A percentile compares a stretch with the other conserved stretches of the same genome.
These are phyloP conservation scores for Rhodomyrtus tomentosa DNA, from an alignment of 345 rosid species.

Conservation along the genomic window DNA sequence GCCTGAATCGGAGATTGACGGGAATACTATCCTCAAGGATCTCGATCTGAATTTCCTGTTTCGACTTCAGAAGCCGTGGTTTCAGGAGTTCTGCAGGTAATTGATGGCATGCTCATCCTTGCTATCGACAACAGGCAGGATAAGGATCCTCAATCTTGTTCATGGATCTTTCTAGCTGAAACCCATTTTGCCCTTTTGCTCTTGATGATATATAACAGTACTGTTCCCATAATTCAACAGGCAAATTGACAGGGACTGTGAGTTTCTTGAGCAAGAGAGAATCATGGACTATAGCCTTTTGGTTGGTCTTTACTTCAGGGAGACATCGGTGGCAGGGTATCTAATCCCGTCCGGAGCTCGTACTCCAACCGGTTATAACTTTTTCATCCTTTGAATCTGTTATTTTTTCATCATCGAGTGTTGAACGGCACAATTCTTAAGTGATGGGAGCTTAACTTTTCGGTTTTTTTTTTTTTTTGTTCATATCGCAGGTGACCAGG, in stretches of 20 bases:
- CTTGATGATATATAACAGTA: background rate
- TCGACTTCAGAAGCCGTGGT: conserved; percentile 77
- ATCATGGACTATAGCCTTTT: conserved; percentile 95
- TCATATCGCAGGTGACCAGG: conserved; percentile 12
- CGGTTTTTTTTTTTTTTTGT: no score
- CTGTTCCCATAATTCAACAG: conserved; percentile 14
- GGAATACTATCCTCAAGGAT: conserved; percentile 77
- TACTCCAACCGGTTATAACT: conserved; percentile 26
- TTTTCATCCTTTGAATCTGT: conserved; percentile 8
- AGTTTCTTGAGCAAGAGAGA: conserved; percentile 86
- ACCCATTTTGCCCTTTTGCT: background rate
- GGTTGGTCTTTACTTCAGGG: conserved; percentile 88
- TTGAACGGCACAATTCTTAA: background rate
- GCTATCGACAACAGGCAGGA: background rate
- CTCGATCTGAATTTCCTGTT: conserved; percentile 84
- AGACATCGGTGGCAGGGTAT: conserved; percentile 51
- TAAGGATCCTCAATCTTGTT: background rate
- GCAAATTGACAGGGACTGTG: conserved; percentile 90
- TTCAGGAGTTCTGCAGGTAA: conserved; percentile 68
- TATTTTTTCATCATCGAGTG: background rate
- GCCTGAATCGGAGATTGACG: conserved; percentile 65
- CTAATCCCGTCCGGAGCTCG: conserved; percentile 51
- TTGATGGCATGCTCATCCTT: background rate
- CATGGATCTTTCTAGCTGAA: background rate
- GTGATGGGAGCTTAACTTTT: background rate